Evolutionary conservation across 176 grass and related monocot species (phyloP), one percentile per base, ranked within the genome.

Genomic region (Cenchrus fungigraminus): DNA sequence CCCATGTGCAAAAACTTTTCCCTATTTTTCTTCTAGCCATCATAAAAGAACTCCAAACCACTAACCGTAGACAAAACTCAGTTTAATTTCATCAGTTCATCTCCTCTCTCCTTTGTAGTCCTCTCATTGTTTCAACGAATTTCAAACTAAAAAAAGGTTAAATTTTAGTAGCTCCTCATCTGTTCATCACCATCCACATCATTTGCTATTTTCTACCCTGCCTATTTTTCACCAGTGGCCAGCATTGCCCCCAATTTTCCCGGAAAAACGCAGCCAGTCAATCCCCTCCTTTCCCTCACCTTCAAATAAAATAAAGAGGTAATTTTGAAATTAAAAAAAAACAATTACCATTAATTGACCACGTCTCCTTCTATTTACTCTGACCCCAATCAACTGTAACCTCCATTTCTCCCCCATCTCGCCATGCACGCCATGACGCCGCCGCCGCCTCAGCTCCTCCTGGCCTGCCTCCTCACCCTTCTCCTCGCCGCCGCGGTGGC

Each of bases 181-280:
- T 40, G 37, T 40, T 15, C 1, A 37, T 66, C 64, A 66, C 64
- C 74, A 11, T 12, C 12, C 34, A 20, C 17, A 7, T 15, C 60
- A 29, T 13, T 29, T 29, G 22, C 22, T 63, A 63, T 63, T 63
- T 63, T 63, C 3, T 28, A 12, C 37, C 37, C 37, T 40, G 37
- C 37, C 37, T 40, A 40, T 20, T 15, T 0, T 25, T 56, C 47
- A 61, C 81, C 75, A 71, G 3, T 52, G 85, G 85, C 34, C 43
- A 87, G 40, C 32, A 3, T 84, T 12, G 9, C 32, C 76, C 17
- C 81, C 85, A 62, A 14, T 28, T 76, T 80, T 87, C 34, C 62
- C 63, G 89, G 79, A 50, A 51, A 56, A 87, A 87, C 20, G 79
- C 47, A 83, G 16, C 67, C 74, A 70, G n/a, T 60, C 52, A 75